Evolutionary conservation across 108 stramenopile species (phyloP), one percentile per base, ranked within the genome.

Genomic region (Skeletonema potamos): DNA sequence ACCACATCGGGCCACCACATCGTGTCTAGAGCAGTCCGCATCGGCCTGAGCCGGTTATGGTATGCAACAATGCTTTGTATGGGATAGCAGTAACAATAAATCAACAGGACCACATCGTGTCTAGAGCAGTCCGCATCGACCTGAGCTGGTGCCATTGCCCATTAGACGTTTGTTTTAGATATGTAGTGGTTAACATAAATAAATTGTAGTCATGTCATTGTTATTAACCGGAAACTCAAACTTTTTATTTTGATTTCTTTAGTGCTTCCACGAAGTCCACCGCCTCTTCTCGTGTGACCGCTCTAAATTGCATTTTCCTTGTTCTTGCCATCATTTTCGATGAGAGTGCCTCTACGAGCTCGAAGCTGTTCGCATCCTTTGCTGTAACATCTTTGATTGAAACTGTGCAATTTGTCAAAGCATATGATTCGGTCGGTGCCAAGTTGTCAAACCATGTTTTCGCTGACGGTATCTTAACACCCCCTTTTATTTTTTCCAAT

Each of bases 381-480:
- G 70, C 66, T 61, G 61, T 71, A 22, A 76, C 78, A 56, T 81
- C 75, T 58, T 70, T 73, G 26, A 67, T 65, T 27, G 83, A 54
- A 24, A 92, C 71, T 1, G 69, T 37, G 58, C 84, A 85, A 55
- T 87, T 92, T 4, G 77, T 79, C 64, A 92, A 68, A 34, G 74
- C 81, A 55, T 90, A 65, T n/a, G 87, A 86, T 37, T 82, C 87
- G 12, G 79, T 81, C n/a, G 91, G 91, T 29, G 82, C 75, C 55
- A 92, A 68, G 26, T 85, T 58, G 26, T 88, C 86, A 32, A 84
- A 86, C 91, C 91, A 92, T 11, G 74, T 72, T 39, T 79, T 86
- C 0, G 69, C 83, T 2, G 80, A 74, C 4, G 80, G 69, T n/a
- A 60, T 28, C 28, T 74, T 81, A 2, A 70, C 43, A 32, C 76